These are phyloP conservation scores for Juncus inflexus DNA, from an alignment of 176 grass and related monocot species.

Conservation along the genomic window DNA sequence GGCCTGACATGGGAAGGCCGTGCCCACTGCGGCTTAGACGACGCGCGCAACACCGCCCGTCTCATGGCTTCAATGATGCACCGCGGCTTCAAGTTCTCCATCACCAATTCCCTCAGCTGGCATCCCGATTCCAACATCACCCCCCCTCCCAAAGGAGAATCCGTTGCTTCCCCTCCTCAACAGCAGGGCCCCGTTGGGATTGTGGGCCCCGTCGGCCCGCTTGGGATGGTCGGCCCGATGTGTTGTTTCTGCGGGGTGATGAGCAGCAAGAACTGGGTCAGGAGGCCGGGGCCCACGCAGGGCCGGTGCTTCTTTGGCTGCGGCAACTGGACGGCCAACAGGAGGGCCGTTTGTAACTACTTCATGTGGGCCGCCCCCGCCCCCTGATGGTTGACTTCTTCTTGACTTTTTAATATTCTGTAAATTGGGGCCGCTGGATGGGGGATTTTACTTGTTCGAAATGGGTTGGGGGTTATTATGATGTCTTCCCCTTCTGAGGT, in stretches of 20 bases:
- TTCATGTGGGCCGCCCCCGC: slow-evolving; percentile 54
- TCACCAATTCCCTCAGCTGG: slow-evolving; percentile 66
- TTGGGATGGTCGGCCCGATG: slow-evolving; percentile 40
- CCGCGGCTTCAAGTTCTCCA: slow-evolving; percentile 79
- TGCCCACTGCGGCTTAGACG: slow-evolving; percentile 85
- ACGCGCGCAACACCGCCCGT: slow-evolving; percentile 86
- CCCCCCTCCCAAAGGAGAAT: slow-evolving; percentile 19
- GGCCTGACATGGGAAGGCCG: slow-evolving; percentile 93
- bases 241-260: slow-evolving; percentile 78
- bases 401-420: slow-evolving; percentile 4
- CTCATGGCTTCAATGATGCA: slow-evolving; percentile 79
- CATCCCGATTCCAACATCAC: slow-evolving; percentile 28
- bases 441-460: too few relatives aligned
- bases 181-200: slow-evolving; percentile 37
- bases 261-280: slow-evolving; percentile 56
- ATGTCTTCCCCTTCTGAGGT: too few relatives aligned
- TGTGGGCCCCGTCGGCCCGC: slow-evolving; percentile 26
- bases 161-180: neutral
- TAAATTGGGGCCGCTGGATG: slow-evolving; percentile 29
- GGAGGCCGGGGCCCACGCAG: slow-evolving; percentile 78
- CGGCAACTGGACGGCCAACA: slow-evolving; percentile 73
- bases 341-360: slow-evolving; percentile 62
- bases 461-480: too few relatives aligned
- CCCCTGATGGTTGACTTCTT: slow-evolving; percentile 13
- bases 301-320: slow-evolving; percentile 83